A percentile compares a stretch with the other conserved stretches of the same genome.
Conservation (phyloP, 805 yeast genomes). For the Naumovozyma baii region DNA sequence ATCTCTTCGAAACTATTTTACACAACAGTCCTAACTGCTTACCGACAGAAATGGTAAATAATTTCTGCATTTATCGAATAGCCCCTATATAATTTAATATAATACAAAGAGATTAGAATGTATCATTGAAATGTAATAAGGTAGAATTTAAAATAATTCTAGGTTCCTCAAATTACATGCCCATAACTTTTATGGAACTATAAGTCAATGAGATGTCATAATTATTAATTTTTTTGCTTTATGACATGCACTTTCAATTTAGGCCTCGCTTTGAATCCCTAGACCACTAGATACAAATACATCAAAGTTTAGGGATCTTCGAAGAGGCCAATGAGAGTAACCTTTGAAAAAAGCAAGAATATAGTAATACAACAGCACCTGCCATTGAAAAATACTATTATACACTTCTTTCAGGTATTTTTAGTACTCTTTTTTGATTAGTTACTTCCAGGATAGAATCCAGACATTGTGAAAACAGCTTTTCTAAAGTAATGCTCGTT, state of each 20-base stretch:
- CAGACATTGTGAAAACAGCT: no score
- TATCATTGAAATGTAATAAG: constrained; percentile 21
- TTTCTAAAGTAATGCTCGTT: no score
- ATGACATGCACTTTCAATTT: constrained; percentile 16
- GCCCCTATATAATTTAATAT: no score
- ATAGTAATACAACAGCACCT: neutral
- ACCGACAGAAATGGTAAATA: neutral
- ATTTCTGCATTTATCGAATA: no score
- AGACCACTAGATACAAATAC: constrained; percentile 27
- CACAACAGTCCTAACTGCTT: neutral
- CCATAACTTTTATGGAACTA: constrained; percentile 7
- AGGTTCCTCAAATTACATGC: constrained; percentile 3
- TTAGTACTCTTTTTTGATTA: no score
- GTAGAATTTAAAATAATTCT: constrained; percentile 2
- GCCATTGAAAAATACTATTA: no score
- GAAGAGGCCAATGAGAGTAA: constrained; percentile 35
- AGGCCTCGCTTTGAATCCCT: constrained; percentile 42
- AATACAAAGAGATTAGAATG: constrained; percentile 8
- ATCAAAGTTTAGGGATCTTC: constrained; percentile 35
- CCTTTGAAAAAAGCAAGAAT: neutral
- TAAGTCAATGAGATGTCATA: constrained; percentile 17
- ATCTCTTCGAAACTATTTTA: neutral
- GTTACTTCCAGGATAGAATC: neutral
- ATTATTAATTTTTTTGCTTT: constrained; percentile 1
- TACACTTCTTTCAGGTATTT: neutral